Conservation (phyloP, 164 flowering plant species). For the Vitis vinifera region DNA sequence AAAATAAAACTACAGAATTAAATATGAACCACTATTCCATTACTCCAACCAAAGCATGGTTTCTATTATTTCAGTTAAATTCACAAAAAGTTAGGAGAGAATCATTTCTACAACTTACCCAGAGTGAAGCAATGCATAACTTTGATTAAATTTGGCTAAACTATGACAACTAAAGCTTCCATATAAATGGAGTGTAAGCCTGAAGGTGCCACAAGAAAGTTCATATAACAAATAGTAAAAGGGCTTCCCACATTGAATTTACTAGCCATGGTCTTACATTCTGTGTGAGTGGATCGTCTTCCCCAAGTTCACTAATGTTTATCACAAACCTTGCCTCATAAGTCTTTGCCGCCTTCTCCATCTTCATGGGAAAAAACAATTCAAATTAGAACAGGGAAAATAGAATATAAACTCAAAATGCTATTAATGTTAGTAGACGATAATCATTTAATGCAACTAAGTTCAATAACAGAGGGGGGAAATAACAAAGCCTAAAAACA, state of each 20-base stretch:
- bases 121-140: no score
- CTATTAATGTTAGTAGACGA: not conserved
- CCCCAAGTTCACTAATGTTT: constrained; percentile 60
- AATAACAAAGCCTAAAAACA: not conserved
- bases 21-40: no score
- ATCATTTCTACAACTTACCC: no score
- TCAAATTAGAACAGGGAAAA: constrained; percentile 2
- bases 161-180: not conserved
- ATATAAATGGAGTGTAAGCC: not conserved
- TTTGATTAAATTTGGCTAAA: no score
- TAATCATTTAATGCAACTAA: not conserved
- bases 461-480: not conserved
- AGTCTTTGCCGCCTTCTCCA: constrained; percentile 48
- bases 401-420: not conserved
- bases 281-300: constrained; percentile 56
- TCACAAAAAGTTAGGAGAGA: no score
- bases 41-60: no score
- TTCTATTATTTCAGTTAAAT: no score
- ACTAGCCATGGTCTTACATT: constrained; percentile 43
- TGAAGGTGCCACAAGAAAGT: not conserved
- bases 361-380: constrained; percentile 39
- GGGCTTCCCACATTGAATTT: not conserved
- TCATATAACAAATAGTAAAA: not conserved
- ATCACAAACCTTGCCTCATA: constrained; percentile 55
- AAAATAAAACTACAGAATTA: not conserved